Percentiles rank a stretch among this genome's conserved stretches.
Evolutionary conservation across 1,139 yeast species (phyloP).

Genomic region (Yamadazyma diddensiae): DNA sequence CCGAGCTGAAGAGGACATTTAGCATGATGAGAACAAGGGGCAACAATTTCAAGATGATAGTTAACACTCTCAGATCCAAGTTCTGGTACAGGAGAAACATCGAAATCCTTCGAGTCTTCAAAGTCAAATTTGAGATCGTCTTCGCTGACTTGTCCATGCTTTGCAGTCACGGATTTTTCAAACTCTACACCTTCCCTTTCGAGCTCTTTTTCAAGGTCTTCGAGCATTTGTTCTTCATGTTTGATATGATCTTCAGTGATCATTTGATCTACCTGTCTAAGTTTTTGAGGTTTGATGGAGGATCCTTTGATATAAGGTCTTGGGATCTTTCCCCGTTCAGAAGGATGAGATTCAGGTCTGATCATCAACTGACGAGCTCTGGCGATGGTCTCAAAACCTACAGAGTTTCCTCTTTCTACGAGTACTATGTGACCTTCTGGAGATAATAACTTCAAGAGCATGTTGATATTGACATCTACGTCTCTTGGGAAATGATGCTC

Average conservation of each 20-base stretch:
- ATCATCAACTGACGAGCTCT: slow-evolving; percentile 87
- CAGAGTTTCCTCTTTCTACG: slow-evolving; percentile 85
- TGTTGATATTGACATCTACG: slow-evolving; percentile 67
- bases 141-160: slow-evolving; percentile 40
- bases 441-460: slow-evolving; percentile 55
- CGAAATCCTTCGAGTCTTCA: slow-evolving; percentile 41
- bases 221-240: slow-evolving; percentile 30
- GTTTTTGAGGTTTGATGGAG: slow-evolving; percentile 37
- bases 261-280: slow-evolving; percentile 35
- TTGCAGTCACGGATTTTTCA: slow-evolving; percentile 21
- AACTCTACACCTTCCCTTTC: slow-evolving; percentile 13
- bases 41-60: slow-evolving; percentile 63
- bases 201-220: slow-evolving; percentile 22
- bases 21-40: slow-evolving; percentile 91
- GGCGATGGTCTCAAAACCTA: slow-evolving; percentile 85
- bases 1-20: slow-evolving; percentile 83
- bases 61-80: slow-evolving; percentile 29
- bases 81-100: slow-evolving; percentile 24
- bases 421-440: slow-evolving; percentile 80
- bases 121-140: slow-evolving; percentile 50
- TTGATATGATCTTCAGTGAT: slow-evolving; percentile 32
- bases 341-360: slow-evolving; percentile 67
- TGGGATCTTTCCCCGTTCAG: slow-evolving; percentile 64
- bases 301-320: slow-evolving; percentile 65
- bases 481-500: slow-evolving; percentile 64